Base-by-base conservation (phyloP, 768 basidiomycete genomes). In the Tremella fuciformis region DNA sequence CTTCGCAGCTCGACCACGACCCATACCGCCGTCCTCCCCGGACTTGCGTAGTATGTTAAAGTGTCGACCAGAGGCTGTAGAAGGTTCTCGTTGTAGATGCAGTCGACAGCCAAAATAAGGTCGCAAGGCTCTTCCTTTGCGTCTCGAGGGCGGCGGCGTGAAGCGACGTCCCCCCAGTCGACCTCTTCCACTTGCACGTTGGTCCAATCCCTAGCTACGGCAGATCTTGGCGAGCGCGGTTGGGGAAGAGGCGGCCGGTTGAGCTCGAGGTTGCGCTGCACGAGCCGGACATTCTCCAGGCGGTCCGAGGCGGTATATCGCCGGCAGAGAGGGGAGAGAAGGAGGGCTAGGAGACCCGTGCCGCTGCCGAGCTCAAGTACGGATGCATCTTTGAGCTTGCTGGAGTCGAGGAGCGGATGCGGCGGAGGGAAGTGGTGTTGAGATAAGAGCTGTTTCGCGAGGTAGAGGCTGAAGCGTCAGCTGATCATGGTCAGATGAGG, bases 11-110 rank as follows among this genome's bases (percentile, higher is more conserved):
- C 75, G 11, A 69, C 69, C 2, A 76, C 67, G 15, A 75, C 69
- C 68, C 65, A 69, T 8, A 70, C 73, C 2, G 69, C 53, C 15
- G 71, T 68, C 38, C 50, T 56, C 3, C 63, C 59, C 18, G 63
- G 67, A 22, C 13, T 38, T 1, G 54, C 52, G 52, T 72, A 75
- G 16, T 54, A 42, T 16, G 57, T 62, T 26, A 76, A 46, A 1
- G 73, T 70, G 29, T 73, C 67, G 1, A 75, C 66, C 22, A 76
- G 49, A 4, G 75, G 75, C 50, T 65, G 62, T 2, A 70, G 61
- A 2, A 76, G 63, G n/a, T 67, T 51, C 55, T 76, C 75, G 49
- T 76, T 76, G 58, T 70, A 76, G 22, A 76, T 71, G 53, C 75
- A 76, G 54, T 76, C 75, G 2, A 76, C 73, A 1, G 69, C 70